Base-by-base conservation (phyloP, 1,284 basidiomycete species). In the Leccinum pachyderme region DNA sequence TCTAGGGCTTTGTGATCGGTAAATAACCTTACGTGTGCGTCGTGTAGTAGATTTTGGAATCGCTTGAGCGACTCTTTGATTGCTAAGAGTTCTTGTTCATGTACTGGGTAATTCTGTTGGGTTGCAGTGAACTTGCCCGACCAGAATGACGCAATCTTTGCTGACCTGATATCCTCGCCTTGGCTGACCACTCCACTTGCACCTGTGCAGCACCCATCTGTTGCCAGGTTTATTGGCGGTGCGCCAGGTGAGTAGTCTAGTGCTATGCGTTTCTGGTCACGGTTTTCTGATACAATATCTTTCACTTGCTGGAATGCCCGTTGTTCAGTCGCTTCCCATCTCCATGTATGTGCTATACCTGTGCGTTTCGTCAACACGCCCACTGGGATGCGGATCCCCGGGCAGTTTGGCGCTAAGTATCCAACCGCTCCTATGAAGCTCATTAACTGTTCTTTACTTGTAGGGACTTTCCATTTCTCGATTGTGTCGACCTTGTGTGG, bases 1-100 rank as follows among this genome's bases (percentile, higher is more conserved):
- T 69, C 61, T 0, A 77, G 55, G 0, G 69, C 67, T 27, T 73
- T 71, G 33, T 79, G 73, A 51, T 79, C 74, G 0, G 72, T 77
- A 4, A 66, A 52, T 65, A 74, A 71, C 0, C 33, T 51, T 37
- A 78, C 77, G 0, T 53, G 37, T 0, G 43, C 47, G 0, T 75
- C 75, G 8, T 61, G 62, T 3, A 65, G 32, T 7, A 66, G 52
- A 7, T 66, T 59, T 0, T 7, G 28, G 7, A 63, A 56, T 0
- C 54, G 3, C 28, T n/a, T n/a, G n/a, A 63, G 15, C 63, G 65
- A 65, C 0, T 56, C 60, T 12, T 65, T 56, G 0, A 63, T 53
- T 0, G 54, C 49, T 0, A 64, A 44, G 49, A 63, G 47, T 8
- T 59, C 60, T 2, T 62, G 54, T 25, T 65, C 48, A 7, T 61